These are phyloP conservation scores for Balakata baccata DNA, from an alignment of 345 rosid species.

Conservation along the genomic window DNA sequence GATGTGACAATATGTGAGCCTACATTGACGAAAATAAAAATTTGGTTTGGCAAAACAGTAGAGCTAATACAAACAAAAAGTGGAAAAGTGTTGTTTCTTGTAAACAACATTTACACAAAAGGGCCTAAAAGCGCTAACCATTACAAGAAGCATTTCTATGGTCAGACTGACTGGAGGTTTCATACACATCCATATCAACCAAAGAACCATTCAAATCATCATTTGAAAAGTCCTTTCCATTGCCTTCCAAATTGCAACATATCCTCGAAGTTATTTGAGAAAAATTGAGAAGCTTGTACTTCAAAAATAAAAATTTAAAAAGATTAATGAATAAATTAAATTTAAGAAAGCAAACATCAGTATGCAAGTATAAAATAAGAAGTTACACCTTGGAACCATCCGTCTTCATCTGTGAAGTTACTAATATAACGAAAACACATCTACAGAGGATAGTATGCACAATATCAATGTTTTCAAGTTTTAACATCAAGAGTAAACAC, in stretches of 20 bases:
- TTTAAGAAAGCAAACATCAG: slow-evolving; percentile 4
- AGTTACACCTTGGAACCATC: not conserved
- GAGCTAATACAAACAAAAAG: not conserved
- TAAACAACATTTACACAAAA: not conserved
- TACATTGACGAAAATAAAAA: slow-evolving; percentile 27
- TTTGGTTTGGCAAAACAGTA: not conserved
- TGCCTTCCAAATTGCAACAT: slow-evolving; percentile 72
- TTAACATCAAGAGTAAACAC: no score
- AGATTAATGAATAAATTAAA: slow-evolving; percentile 13
- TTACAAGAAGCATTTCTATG: slow-evolving; percentile 35
- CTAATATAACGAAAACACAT: not conserved
- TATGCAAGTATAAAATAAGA: not conserved
- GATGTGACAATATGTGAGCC: slow-evolving; percentile 52
- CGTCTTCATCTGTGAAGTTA: not conserved
- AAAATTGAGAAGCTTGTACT: slow-evolving; percentile 66
- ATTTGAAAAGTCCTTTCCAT: slow-evolving; percentile 44
- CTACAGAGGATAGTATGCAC: not conserved
- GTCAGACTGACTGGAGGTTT: slow-evolving; percentile 35
- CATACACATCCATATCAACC: slow-evolving; percentile 91
- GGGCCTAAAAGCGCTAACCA: slow-evolving; percentile 37
- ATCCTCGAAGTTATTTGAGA: slow-evolving; percentile 85
- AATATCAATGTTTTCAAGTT: not conserved
- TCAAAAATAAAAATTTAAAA: slow-evolving; percentile 21
- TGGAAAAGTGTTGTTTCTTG: not conserved
- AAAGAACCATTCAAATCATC: slow-evolving; percentile 54